Evolutionary conservation across 73 alveolate genomes (phyloP).

Genomic region (Loxodes magnus): DNA sequence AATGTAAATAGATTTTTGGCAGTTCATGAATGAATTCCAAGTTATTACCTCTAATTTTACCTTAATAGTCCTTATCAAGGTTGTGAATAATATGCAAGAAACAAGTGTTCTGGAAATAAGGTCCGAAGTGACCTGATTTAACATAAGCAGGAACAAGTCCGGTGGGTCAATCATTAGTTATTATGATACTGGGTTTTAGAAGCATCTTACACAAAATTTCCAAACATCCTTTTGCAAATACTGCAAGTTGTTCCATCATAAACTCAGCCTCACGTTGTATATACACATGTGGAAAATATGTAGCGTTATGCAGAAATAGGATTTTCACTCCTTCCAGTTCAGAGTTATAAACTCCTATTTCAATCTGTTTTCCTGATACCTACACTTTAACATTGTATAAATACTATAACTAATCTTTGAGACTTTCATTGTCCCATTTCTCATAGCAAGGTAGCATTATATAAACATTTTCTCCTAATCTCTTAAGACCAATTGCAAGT

Average conservation of each 20-base stretch:
- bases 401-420: conserved; percentile 57
- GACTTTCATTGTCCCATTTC: conserved; percentile 69
- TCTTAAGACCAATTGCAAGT: conserved; percentile 75
- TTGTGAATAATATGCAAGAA: conserved; percentile 94
- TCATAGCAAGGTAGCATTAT: conserved; percentile 94
- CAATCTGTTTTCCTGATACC: conserved; percentile 43
- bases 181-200: conserved; percentile 73
- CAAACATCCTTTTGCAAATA: conserved; percentile 81
- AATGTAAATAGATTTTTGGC: conserved; percentile 28
- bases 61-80: conserved; percentile 92
- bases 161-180: conserved; percentile 96
- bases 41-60: conserved; percentile 39
- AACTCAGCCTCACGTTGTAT: conserved; percentile 59
- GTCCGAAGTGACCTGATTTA: conserved; percentile 81
- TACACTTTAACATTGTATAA: conserved; percentile 50
- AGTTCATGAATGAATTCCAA: conserved; percentile 75
- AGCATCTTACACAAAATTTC: conserved; percentile 73
- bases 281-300: conserved; percentile 84
- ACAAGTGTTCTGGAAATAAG: conserved; percentile 78
- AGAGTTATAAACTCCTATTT: conserved; percentile 90
- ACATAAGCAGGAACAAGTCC: conserved; percentile 94
- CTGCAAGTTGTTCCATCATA: conserved; percentile 32
- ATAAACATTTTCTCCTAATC: conserved; percentile 81
- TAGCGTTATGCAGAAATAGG: conserved; percentile 78
- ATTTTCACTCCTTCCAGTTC: conserved; percentile 74